Conservation (phyloP, 495 filamentous ascomycete species). For the Thermothielavioides terrestris region DNA sequence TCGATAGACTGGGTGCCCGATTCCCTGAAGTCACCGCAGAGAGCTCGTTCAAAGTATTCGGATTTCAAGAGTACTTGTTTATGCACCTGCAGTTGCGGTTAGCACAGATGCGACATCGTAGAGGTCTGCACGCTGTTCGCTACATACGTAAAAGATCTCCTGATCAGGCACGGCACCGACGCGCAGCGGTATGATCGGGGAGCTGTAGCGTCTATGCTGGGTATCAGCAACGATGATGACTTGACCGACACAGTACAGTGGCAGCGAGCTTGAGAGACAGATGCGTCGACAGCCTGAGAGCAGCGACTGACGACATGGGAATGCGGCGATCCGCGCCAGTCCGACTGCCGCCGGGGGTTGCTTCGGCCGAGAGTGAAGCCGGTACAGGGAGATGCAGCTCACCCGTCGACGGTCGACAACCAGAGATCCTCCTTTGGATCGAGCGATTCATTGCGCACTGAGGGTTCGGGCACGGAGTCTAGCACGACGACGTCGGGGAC, state of each 20-base stretch:
- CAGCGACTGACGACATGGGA: background rate
- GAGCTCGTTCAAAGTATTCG: constrained; percentile 38
- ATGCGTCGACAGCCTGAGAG: background rate
- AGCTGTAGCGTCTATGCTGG: constrained; percentile 31
- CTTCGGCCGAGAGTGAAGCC: constrained; percentile 1
- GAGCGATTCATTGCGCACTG: constrained; percentile 16
- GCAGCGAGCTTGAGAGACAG: background rate
- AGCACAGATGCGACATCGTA: background rate
- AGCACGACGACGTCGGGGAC: constrained; percentile 33
- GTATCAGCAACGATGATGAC: constrained; percentile 1
- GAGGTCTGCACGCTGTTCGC: background rate
- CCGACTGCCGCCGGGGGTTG: background rate
- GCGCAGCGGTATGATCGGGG: constrained; percentile 33
- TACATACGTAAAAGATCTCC: constrained; percentile 35
- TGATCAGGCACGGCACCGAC: constrained; percentile 29
- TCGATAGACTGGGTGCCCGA: constrained; percentile 34
- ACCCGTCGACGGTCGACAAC: constrained; percentile 39
- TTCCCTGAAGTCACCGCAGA: constrained; percentile 37
- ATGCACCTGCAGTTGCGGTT: constrained; percentile 25
- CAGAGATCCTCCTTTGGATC: constrained; percentile 40
- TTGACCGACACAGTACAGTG: background rate
- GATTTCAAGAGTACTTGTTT: constrained; percentile 34
- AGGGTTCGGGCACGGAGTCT: constrained; percentile 19
- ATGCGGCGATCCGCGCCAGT: background rate
- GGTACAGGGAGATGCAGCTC: constrained; percentile 18